Percentiles rank a stretch among this genome's conserved stretches.
phyloP scores from a whole-genome alignment of 179 eudicot genomes.

The Actinidia arguta region DNA sequence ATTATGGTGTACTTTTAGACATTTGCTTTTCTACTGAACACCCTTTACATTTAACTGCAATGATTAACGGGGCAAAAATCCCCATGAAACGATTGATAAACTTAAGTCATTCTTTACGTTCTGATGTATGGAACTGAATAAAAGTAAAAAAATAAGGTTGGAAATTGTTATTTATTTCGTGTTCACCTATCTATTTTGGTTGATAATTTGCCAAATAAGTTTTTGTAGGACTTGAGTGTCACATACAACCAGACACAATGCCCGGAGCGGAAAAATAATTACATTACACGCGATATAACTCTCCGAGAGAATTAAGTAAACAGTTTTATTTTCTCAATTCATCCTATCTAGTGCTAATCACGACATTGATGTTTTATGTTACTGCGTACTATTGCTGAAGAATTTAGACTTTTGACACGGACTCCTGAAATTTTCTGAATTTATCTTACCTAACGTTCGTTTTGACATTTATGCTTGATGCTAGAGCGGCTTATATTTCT shows the following conservation, averaged over 20 bases:
- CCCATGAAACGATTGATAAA: neutral
- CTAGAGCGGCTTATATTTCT: too few relatives aligned
- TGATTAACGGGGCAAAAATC: conserved; percentile 10
- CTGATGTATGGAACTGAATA: conserved; percentile 7
- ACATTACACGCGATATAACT: neutral
- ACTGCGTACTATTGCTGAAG: neutral
- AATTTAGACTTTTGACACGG: neutral
- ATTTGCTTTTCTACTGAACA: neutral
- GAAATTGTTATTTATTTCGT: neutral
- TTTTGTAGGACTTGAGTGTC: neutral
- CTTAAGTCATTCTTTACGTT: conserved; percentile 14
- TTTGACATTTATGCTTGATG: neutral
- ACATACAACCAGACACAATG: neutral
- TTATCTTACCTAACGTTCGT: neutral
- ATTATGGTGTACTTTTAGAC: conserved; percentile 12
- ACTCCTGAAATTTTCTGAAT: too few relatives aligned
- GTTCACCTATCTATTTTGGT: neutral
- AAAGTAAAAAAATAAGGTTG: conserved; percentile 1
- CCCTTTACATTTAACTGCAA: neutral
- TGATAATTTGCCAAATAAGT: neutral
- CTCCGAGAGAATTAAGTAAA: too few relatives aligned
- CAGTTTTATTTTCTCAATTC: too few relatives aligned
- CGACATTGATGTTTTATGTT: neutral
- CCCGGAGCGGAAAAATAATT: neutral
- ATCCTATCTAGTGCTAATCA: neutral